Conservation (phyloP, 352 stramenopile genomes). For the Phytophthora europaea region DNA sequence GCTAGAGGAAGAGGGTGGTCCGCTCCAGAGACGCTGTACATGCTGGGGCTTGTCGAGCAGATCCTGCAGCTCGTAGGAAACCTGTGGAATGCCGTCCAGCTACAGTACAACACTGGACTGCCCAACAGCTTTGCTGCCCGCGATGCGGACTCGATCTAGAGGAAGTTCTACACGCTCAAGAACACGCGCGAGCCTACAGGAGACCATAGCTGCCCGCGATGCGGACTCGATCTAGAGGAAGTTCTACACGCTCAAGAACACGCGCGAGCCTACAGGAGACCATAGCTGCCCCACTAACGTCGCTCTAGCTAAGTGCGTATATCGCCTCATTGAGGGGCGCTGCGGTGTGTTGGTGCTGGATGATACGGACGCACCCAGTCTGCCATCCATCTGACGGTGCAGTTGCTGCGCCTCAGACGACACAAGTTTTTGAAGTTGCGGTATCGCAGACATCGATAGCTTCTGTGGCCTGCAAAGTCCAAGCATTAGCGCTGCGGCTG, state of each 20-base stretch:
- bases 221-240: constrained; percentile 1
- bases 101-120: constrained; percentile 1
- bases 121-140: not conserved
- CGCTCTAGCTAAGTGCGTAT: not conserved
- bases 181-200: constrained; percentile 11
- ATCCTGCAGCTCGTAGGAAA: constrained; percentile 8
- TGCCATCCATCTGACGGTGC: not conserved
- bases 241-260: constrained; percentile 13
- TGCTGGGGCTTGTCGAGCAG: constrained; percentile 11
- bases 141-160: not conserved
- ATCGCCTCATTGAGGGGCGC: constrained; percentile 1
- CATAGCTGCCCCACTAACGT: not conserved
- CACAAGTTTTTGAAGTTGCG: not conserved
- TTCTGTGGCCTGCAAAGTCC: not conserved
- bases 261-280: constrained; percentile 8
- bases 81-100: constrained; percentile 9
- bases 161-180: constrained; percentile 15
- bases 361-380: not conserved
- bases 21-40: constrained; percentile 6
- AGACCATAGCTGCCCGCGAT: not conserved
- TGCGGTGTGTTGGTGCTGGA: not conserved
- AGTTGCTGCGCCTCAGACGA: not conserved
- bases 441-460: not conserved
- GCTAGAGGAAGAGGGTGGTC: not conserved
- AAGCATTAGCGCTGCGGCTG: not conserved